These are phyloP conservation scores for Aaosphaeria arxii DNA, from an alignment of 2,329 filamentous ascomycete species.

Conservation along the genomic window DNA sequence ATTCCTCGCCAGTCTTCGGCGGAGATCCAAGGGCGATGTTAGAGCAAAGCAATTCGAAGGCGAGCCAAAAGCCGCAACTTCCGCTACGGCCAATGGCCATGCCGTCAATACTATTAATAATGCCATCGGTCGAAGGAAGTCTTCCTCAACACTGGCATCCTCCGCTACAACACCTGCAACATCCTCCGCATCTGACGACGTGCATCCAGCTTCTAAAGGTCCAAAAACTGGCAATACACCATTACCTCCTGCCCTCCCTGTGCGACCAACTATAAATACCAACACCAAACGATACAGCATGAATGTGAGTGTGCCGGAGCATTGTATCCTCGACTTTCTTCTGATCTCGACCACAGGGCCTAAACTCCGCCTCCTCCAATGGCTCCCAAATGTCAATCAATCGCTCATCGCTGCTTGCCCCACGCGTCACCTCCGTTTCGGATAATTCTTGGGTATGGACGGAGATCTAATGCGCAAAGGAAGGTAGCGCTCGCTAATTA, in stretches of 20 bases:
- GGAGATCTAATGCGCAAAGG: too few species aligned
- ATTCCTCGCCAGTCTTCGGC: conserved; percentile 74
- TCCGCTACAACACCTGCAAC: conserved; percentile 56
- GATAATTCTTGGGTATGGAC: conserved; percentile 78
- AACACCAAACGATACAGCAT: conserved; percentile 56
- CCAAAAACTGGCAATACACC: conserved; percentile 47
- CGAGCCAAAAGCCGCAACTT: conserved; percentile 3
- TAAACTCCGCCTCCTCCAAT: conserved; percentile 55
- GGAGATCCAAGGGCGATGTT: conserved; percentile 74
- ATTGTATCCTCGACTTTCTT: too few species aligned
- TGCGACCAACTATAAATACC: conserved; percentile 33
- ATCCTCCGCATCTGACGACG: conserved; percentile 70
- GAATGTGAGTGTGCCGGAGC: conserved; percentile 21
- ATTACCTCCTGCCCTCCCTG: conserved; percentile 47
- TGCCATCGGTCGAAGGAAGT: conserved; percentile 56
- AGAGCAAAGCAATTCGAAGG: conserved; percentile 32
- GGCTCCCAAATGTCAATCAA: conserved; percentile 48
- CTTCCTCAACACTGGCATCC: conserved; percentile 61
- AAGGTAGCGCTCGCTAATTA: neutral
- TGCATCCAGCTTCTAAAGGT: conserved; percentile 57
- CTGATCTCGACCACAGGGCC: conserved; percentile 36
- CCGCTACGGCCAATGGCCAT: neutral
- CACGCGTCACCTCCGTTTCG: conserved; percentile 72
- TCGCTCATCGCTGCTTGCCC: conserved; percentile 75
- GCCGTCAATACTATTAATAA: conserved; percentile 45